A percentile compares a stretch with the other conserved stretches of the same genome.
These are phyloP conservation scores for Juglanconis sp. DNA, from an alignment of 2,329 filamentous ascomycete genomes.

Conservation along the genomic window DNA sequence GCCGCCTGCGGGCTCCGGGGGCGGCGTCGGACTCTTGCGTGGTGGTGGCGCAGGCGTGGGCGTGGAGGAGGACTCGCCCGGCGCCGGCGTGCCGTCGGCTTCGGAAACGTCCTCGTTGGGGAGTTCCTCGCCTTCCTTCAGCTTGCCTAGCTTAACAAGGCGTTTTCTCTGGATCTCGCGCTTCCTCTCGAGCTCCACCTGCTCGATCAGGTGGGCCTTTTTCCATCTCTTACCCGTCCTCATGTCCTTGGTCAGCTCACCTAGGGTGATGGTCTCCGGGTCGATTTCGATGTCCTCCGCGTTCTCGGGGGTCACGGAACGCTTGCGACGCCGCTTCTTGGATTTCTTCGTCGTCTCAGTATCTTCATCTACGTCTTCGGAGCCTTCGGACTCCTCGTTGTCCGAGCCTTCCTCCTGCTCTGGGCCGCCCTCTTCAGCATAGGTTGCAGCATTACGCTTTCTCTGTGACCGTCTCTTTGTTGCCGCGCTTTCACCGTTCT, in stretches of 20 bases:
- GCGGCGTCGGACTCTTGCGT: conserved; percentile 4
- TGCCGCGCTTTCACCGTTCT: conserved; percentile 18
- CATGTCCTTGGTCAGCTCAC: conserved; percentile 66
- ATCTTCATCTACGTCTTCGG: conserved; percentile 5
- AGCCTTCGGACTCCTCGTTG: conserved; percentile 23
- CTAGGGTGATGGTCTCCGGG: conserved; percentile 65
- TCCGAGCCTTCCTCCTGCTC: conserved; percentile 13
- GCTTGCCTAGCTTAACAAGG: conserved; percentile 15
- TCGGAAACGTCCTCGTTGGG: conserved; percentile 16
- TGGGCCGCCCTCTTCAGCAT: background rate
- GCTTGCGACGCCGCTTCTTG: conserved; percentile 32
- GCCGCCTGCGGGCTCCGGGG: conserved; percentile 17
- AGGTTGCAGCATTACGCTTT: conserved; percentile 12
- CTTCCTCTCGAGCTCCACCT: conserved; percentile 69
- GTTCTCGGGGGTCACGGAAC: conserved; percentile 59
- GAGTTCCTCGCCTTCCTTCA: conserved; percentile 10
- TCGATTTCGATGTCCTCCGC: conserved; percentile 63
- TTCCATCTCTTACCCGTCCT: conserved; percentile 57
- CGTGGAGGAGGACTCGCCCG: conserved; percentile 10
- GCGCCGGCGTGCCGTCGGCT: conserved; percentile 15
- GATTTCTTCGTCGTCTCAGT: conserved; percentile 21
- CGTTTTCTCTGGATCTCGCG: conserved; percentile 31
- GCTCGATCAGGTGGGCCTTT: conserved; percentile 60
- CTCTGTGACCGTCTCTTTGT: conserved; percentile 19
- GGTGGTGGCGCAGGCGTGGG: conserved; percentile 18